Evolutionary conservation across 2,329 filamentous ascomycete species (phyloP).

Genomic region (Zymoseptoria crescenta): DNA sequence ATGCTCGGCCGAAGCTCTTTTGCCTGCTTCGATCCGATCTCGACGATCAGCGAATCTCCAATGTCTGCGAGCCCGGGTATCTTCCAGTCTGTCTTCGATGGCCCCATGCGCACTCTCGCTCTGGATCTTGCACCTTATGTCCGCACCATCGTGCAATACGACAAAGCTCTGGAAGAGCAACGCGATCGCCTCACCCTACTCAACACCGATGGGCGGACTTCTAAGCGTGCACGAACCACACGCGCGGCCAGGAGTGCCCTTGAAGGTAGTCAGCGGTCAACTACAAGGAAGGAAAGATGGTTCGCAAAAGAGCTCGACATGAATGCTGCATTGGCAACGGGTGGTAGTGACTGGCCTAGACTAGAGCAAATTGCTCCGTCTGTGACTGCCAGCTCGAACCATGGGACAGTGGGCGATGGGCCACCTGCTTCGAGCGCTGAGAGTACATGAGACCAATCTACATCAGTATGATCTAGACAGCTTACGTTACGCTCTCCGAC

Average conservation of each 20-base stretch:
- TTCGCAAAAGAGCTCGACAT: slow-evolving; percentile 58
- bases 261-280: slow-evolving; percentile 57
- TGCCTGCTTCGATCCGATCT: slow-evolving; percentile 46
- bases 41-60: slow-evolving; percentile 29
- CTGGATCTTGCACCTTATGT: slow-evolving; percentile 83
- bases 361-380: slow-evolving; percentile 1
- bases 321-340: slow-evolving; percentile 56
- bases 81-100: slow-evolving; percentile 68
- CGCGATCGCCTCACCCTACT: slow-evolving; percentile 56
- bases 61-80: slow-evolving; percentile 37
- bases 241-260: slow-evolving; percentile 67
- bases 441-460: slow-evolving; percentile 1
- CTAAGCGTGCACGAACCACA: slow-evolving; percentile 61
- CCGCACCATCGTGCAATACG: slow-evolving; percentile 73
- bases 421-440: slow-evolving; percentile 8
- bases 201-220: slow-evolving; percentile 37
- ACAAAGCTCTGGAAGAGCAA: slow-evolving; percentile 61
- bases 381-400: not conserved
- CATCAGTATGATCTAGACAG: not conserved
- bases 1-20: slow-evolving; percentile 35
- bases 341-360: slow-evolving; percentile 33
- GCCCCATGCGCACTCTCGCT: slow-evolving; percentile 56
- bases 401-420: slow-evolving; percentile 1
- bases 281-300: slow-evolving; percentile 63
- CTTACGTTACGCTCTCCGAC: not conserved